Evolutionary conservation across 1,284 basidiomycete genomes (phyloP), one percentile per base, ranked within the genome.

Genomic region (Pisolithus thermaeus): DNA sequence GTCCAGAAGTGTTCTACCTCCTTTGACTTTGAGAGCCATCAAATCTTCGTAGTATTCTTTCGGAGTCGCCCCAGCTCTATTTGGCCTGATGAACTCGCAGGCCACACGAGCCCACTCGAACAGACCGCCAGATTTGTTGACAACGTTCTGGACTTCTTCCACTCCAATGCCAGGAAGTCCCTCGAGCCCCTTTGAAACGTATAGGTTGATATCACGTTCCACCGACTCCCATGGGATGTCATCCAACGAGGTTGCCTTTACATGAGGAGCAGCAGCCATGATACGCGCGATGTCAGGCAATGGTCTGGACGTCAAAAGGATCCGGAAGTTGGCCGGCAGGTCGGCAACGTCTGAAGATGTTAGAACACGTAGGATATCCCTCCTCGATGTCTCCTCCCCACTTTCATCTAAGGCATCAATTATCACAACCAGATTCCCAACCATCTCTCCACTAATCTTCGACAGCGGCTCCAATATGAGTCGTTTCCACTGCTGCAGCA

Each of bases 91-190:
- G 25, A 27, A 27, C 25, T 27, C 25, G 25, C 25, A 27, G 25
- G 48, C 48, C 18, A 50, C 28, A 25, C 46, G 49, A 49, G 49
- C 49, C 49, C 49, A 50, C 32, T 50, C 49, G 22, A 50, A 50
- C 16, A 50, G 16, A 14, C 46, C 49, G 23, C 49, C 49, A 16
- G 46, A 50, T 25, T 50, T 50, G 22, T 50, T 8, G 22, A 36
- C 22, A 27, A 50, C 23, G 18, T 25, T 12, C 20, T 48, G n/a
- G 6, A 50, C 20, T 7, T 49, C 30, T 4, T 8, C 18, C 18
- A 35, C 49, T n/a, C 39, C 39, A 40, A 40, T 22, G 2, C 39
- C 39, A 3, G n/a, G 14, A 20, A 40, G 9, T 18, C n/a, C n/a
- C 7, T 20, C 18, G 20, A 40, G 3, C 16, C 20, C 20, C 20